Percentiles rank a stretch among this genome's conserved stretches.
Evolutionary conservation across 805 yeast genomes (phyloP).

Genomic region (Wickerhamiella alocasiicola): DNA sequence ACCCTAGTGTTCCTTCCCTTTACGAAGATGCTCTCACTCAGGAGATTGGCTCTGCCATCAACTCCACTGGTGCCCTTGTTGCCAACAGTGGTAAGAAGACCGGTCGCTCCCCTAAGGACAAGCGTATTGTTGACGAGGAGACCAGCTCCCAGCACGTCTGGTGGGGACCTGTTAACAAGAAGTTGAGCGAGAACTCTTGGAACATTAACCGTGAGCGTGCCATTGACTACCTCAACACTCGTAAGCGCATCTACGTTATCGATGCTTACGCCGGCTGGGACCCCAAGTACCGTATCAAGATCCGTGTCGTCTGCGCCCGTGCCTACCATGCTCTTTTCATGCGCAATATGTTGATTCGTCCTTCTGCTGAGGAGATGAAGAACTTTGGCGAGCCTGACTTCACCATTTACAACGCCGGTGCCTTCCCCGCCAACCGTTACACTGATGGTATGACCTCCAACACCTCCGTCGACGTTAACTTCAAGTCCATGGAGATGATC

Average conservation of each 20-base stretch:
- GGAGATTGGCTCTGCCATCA: slow-evolving; percentile 83
- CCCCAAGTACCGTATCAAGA: slow-evolving; percentile 91
- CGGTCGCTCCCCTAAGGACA: slow-evolving; percentile 97
- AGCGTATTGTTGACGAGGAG: slow-evolving; percentile 92
- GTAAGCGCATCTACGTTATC: slow-evolving; percentile 84
- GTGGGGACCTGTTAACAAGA: slow-evolving; percentile 99
- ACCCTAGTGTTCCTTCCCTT: slow-evolving; percentile 82
- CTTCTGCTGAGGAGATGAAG: slow-evolving; percentile 76
- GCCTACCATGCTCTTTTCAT: slow-evolving; percentile 97
- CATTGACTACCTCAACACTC: slow-evolving; percentile 88
- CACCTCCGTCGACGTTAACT: slow-evolving; percentile 91
- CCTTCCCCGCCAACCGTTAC: slow-evolving; percentile 93
- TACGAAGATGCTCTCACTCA: slow-evolving; percentile 82
- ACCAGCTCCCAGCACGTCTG: slow-evolving; percentile 74
- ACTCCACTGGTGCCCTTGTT: slow-evolving; percentile 86
- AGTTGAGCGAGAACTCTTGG: slow-evolving; percentile 91
- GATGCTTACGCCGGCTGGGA: slow-evolving; percentile 99
- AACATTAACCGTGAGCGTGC: slow-evolving; percentile 92
- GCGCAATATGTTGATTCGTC: slow-evolving; percentile 96
- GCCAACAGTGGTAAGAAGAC: slow-evolving; percentile 94
- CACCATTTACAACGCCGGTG: slow-evolving; percentile 97
- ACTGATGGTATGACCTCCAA: slow-evolving; percentile 96
- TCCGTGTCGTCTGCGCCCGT: slow-evolving; percentile 91
- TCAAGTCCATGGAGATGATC: slow-evolving; percentile 97
- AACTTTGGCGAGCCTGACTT: slow-evolving; percentile 95